A percentile compares a stretch with the other conserved stretches of the same genome.
Evolutionary conservation across 2,329 filamentous ascomycete species (phyloP).

Genomic region (Sarocladium oryzae): DNA sequence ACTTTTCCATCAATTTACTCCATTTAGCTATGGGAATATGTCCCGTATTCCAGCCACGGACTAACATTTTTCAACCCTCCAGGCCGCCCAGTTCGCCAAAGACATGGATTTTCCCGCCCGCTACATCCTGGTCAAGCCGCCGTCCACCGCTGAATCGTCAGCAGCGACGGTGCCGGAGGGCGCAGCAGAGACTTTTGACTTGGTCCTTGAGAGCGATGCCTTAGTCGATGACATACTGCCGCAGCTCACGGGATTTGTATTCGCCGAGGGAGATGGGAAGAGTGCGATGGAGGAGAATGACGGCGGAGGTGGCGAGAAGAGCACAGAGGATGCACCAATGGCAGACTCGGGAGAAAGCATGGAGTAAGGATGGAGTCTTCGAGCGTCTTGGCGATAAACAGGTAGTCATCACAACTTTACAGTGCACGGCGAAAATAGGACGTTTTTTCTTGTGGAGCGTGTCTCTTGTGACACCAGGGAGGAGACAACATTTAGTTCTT

Average conservation of each 20-base stretch:
- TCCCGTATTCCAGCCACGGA: no score
- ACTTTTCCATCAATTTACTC: constrained; percentile 1
- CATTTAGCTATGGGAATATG: no score
- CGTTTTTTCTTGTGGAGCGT: no score
- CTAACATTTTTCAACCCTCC: neutral
- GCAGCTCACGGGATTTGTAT: constrained; percentile 22
- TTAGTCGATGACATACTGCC: constrained; percentile 19
- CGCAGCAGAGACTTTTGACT: constrained; percentile 20
- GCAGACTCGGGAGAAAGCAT: constrained; percentile 1
- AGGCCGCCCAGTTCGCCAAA: constrained; percentile 52
- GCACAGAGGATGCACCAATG: constrained; percentile 15
- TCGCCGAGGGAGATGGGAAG: constrained; percentile 13
- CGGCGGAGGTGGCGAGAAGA: constrained; percentile 14
- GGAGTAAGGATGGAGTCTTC: neutral
- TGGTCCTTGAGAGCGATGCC: constrained; percentile 15
- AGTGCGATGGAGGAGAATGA: constrained; percentile 10
- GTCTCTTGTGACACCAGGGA: no score
- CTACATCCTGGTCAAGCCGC: constrained; percentile 45
- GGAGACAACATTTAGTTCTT: no score
- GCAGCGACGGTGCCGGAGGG: constrained; percentile 18
- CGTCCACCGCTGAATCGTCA: constrained; percentile 21
- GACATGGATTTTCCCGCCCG: constrained; percentile 51
- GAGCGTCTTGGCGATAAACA: neutral
- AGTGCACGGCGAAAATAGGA: no score
- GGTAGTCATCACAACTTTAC: no score